Evolutionary conservation across 73 alveolate species (phyloP).

Genomic region (Effrenium voratum): DNA sequence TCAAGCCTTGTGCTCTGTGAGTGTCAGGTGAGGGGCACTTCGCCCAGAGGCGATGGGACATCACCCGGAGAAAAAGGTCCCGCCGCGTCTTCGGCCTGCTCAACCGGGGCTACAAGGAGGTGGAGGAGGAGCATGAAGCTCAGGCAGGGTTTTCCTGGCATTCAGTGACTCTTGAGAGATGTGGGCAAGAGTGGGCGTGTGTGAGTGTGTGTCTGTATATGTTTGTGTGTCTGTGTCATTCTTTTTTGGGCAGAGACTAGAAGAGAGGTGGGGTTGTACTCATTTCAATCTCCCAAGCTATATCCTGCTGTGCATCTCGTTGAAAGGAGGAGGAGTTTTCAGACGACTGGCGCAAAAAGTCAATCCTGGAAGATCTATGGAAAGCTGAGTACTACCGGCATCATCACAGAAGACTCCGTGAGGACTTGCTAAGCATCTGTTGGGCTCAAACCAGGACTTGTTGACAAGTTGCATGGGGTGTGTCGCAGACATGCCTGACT

Average conservation of each 20-base stretch:
- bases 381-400: constrained; percentile 51
- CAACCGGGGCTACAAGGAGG: constrained; percentile 28
- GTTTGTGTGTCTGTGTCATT: neutral
- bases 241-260: neutral
- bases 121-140: constrained; percentile 32
- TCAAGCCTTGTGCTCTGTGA: neutral
- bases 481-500: no score
- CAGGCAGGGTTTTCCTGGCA: neutral
- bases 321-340: constrained; percentile 59
- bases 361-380: constrained; percentile 66
- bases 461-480: no score
- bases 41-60: neutral
- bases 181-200: neutral
- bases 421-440: neutral
- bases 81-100: neutral
- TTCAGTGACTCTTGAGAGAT: neutral
- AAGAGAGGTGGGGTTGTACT: neutral
- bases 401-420: neutral
- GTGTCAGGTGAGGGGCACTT: neutral
- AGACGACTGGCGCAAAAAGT: constrained; percentile 44
- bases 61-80: neutral
- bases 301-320: neutral
- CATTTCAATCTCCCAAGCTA: neutral
- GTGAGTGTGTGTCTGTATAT: neutral
- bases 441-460: no score